Conservation (phyloP, 495 filamentous ascomycete genomes). For the Saxophila tyrrhenica region DNA sequence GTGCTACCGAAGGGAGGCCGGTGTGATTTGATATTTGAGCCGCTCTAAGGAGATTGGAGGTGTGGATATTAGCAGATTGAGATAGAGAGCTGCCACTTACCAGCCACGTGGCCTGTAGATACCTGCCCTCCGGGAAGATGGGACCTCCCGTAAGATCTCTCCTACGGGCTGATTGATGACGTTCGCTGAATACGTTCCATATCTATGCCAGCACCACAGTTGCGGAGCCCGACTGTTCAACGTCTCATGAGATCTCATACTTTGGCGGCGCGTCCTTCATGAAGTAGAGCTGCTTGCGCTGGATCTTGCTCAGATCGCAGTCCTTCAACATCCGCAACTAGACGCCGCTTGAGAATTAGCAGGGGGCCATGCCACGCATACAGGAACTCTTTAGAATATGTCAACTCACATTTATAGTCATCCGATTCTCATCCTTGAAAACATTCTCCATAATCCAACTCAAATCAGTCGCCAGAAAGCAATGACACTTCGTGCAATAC, state of each 20-base stretch:
- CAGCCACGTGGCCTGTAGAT: background rate
- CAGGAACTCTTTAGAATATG: background rate
- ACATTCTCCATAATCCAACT: background rate
- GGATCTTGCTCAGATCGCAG: constrained; percentile 2
- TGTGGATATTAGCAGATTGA: background rate
- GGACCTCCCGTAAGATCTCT: too few species aligned
- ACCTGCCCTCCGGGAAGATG: too few species aligned
- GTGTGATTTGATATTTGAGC: background rate
- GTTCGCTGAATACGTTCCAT: too few species aligned
- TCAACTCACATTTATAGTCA: constrained; percentile 9
- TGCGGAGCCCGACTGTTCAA: too few species aligned
- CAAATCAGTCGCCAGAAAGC: constrained; percentile 7
- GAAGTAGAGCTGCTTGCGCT: background rate
- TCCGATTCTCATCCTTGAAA: background rate
- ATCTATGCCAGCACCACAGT: too few species aligned
- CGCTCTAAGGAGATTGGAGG: background rate
- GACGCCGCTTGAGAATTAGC: background rate
- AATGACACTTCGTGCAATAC: constrained; percentile 7
- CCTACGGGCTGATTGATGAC: too few species aligned
- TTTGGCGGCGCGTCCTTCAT: constrained; percentile 5
- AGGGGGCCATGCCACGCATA: background rate
- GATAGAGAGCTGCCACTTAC: too few species aligned
- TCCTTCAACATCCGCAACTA: constrained; percentile 17
- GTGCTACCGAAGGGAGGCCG: background rate
- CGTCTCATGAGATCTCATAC: constrained; percentile 2